These are phyloP conservation scores for Trichoderma sp. DNA, from an alignment of 2,329 filamentous ascomycete species.

Conservation along the genomic window DNA sequence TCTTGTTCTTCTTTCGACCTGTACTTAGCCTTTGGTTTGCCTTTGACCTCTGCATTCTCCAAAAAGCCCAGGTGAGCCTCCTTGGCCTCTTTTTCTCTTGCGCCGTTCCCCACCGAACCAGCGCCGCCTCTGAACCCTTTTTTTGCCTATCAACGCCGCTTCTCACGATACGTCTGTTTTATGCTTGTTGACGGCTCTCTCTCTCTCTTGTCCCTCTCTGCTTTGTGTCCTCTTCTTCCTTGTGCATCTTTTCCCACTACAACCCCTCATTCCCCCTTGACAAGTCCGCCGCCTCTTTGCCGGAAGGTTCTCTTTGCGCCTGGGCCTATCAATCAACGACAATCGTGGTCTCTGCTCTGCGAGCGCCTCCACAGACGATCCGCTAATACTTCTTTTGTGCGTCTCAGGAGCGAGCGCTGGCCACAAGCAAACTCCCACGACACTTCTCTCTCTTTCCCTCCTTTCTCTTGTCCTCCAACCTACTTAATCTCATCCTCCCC, in stretches of 20 bases:
- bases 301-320: not conserved
- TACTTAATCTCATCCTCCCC: not conserved
- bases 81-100: slow-evolving; percentile 20
- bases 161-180: slow-evolving; percentile 1
- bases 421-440: slow-evolving; percentile 18
- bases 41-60: slow-evolving; percentile 9
- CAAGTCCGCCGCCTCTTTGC: slow-evolving; percentile 21
- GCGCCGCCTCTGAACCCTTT: slow-evolving; percentile 14
- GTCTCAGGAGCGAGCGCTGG: slow-evolving; percentile 22
- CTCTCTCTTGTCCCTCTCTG: slow-evolving; percentile 6
- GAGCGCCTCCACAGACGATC: slow-evolving; percentile 17
- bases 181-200: not conserved
- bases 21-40: not conserved
- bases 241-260: slow-evolving; percentile 8
- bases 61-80: slow-evolving; percentile 31
- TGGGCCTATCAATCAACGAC: not conserved
- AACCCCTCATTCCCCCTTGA: slow-evolving; percentile 6
- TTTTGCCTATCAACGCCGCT: slow-evolving; percentile 13
- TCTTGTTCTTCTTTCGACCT: slow-evolving; percentile 21
- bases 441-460: slow-evolving; percentile 16
- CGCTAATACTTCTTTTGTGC: slow-evolving; percentile 20
- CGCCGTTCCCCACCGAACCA: slow-evolving; percentile 15
- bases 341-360: slow-evolving; percentile 16
- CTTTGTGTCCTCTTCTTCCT: not conserved
- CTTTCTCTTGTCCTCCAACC: not conserved